Conservation (phyloP, 768 basidiomycete genomes). For the Exidia glandulosa region DNA sequence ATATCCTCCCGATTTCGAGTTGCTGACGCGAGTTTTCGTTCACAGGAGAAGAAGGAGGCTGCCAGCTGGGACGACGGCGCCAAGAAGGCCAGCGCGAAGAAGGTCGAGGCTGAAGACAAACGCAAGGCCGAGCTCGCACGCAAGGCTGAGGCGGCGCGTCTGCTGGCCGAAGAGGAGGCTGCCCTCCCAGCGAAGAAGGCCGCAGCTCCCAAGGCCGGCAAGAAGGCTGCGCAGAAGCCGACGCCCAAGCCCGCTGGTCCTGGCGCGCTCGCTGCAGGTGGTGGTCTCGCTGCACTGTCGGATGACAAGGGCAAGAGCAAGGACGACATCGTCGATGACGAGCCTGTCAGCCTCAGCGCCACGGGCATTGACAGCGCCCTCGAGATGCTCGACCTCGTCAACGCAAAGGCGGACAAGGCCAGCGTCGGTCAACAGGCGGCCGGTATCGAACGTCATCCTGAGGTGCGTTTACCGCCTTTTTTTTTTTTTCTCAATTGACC, state of each 20-base stretch:
- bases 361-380: constrained; percentile 87
- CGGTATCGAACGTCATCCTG: constrained; percentile 80
- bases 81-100: constrained; percentile 51
- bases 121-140: constrained; percentile 70
- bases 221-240: constrained; percentile 46
- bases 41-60: constrained; percentile 62
- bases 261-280: constrained; percentile 76
- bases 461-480: constrained; percentile 38
- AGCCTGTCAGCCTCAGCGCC: constrained; percentile 55
- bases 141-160: constrained; percentile 75
- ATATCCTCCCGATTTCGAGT: no score
- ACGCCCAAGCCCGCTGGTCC: constrained; percentile 55
- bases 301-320: constrained; percentile 2
- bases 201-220: constrained; percentile 48
- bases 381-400: constrained; percentile 81
- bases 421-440: constrained; percentile 82
- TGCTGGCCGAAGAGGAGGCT: constrained; percentile 85
- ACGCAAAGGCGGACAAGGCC: constrained; percentile 87
- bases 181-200: constrained; percentile 46
- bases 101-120: constrained; percentile 71
- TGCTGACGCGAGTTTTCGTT: neutral
- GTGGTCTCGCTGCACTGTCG: constrained; percentile 10
- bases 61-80: constrained; percentile 54
- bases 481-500: constrained; percentile 5
- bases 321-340: constrained; percentile 16